phyloP scores from a whole-genome alignment of 2,329 filamentous ascomycete species.

The Cadophora sp. region DNA sequence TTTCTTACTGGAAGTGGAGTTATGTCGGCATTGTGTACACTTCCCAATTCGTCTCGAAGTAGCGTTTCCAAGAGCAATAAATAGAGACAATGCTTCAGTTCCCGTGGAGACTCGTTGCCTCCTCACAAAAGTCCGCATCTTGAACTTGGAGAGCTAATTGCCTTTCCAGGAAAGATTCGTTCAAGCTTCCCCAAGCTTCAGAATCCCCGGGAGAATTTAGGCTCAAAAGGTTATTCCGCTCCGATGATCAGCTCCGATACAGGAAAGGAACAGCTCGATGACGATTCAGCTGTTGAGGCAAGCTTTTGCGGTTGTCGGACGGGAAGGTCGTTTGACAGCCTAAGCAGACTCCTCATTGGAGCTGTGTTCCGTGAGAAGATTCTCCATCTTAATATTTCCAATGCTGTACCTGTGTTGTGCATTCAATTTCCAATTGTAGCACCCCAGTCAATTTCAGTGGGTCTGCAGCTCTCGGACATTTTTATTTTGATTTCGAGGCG shows the following conservation, averaged over 20 bases:
- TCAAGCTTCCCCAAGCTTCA: slow-evolving; percentile 22
- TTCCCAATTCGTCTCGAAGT: slow-evolving; percentile 27
- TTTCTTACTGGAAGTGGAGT: slow-evolving; percentile 38
- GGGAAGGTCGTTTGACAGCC: background rate
- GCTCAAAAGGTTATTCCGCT: slow-evolving; percentile 27
- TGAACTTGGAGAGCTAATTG: slow-evolving; percentile 24
- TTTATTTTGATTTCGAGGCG: slow-evolving; percentile 13
- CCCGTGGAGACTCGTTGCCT: slow-evolving; percentile 30
- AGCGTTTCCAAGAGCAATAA: slow-evolving; percentile 37
- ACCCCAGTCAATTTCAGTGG: background rate
- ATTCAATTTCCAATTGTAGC: background rate
- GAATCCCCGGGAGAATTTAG: slow-evolving; percentile 22
- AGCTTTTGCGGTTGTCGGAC: background rate
- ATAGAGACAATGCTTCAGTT: slow-evolving; percentile 35
- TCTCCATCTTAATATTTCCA: background rate
- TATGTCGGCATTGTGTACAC: slow-evolving; percentile 41
- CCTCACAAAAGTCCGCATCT: slow-evolving; percentile 38
- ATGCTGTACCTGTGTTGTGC: background rate
- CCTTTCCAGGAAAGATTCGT: slow-evolving; percentile 22
- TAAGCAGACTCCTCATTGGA: background rate
- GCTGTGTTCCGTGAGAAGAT: background rate
- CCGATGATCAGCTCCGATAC: slow-evolving; percentile 18
- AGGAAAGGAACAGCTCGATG: slow-evolving; percentile 18
- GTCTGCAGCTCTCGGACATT: background rate
- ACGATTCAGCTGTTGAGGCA: slow-evolving; percentile 17